phyloP scores from a whole-genome alignment of 73 alveolate genomes.

The Stentor coeruleus region DNA sequence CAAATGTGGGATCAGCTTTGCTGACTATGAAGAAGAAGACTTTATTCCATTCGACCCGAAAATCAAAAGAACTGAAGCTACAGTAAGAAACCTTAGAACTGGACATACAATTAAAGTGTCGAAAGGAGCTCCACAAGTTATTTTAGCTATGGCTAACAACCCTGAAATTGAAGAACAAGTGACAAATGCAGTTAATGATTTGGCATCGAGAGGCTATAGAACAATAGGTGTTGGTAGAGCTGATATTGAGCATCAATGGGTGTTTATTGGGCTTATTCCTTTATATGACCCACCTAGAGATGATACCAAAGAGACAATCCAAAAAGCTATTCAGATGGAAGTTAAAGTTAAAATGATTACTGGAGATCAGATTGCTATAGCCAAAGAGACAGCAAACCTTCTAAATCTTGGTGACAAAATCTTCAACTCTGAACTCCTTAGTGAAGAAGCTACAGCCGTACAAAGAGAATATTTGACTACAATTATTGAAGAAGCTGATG shows the following conservation, averaged over 20 bases:
- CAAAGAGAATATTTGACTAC: neutral
- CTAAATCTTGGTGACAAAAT: conserved; percentile 23
- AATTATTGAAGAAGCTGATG: neutral
- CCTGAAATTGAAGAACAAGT: neutral
- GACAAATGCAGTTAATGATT: neutral
- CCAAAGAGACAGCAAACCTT: conserved; percentile 41
- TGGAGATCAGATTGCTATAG: conserved; percentile 48
- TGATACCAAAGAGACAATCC: conserved; percentile 30
- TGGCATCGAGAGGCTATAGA: conserved; percentile 12
- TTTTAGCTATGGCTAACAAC: neutral
- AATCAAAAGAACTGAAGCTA: conserved; percentile 1
- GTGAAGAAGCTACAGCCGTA: neutral
- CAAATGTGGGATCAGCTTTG: neutral
- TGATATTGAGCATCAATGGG: neutral
- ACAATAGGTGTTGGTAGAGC: conserved; percentile 14
- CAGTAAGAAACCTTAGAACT: neutral
- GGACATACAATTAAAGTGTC: neutral
- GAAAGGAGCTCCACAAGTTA: conserved; percentile 28
- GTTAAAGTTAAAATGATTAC: conserved; percentile 48
- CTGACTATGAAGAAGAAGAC: neutral
- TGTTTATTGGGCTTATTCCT: conserved; percentile 4
- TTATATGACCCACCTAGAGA: conserved; percentile 29
- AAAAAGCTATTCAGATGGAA: neutral
- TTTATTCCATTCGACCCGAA: conserved; percentile 20
- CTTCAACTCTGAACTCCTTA: neutral